Conservation (phyloP, 139 green algal genomes). For the Chlorella sp. region DNA sequence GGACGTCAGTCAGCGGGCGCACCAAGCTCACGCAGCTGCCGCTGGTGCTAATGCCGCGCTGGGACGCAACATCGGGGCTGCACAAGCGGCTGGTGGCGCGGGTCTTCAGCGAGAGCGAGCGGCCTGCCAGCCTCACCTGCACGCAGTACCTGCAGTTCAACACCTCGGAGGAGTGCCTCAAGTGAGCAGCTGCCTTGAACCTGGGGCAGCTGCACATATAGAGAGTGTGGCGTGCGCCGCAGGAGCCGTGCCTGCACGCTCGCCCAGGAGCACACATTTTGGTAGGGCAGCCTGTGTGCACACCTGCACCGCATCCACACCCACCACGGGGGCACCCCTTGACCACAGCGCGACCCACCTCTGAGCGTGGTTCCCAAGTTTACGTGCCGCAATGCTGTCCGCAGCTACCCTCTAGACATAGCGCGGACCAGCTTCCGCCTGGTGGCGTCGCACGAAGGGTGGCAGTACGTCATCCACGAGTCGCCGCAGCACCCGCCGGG, state of each 20-base stretch:
- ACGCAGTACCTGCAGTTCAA: neutral
- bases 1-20: too few relatives aligned
- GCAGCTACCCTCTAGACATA: neutral
- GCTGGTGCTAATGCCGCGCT: neutral
- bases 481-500: neutral
- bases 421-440: neutral
- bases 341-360: too few relatives aligned
- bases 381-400: too few relatives aligned
- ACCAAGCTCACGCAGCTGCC: neutral
- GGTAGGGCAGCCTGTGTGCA: too few relatives aligned
- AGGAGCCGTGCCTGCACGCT: too few relatives aligned
- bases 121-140: neutral
- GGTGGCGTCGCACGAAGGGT: neutral
- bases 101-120: neutral
- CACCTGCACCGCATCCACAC: too few relatives aligned
- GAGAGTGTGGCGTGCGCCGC: too few relatives aligned
- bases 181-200: too few relatives aligned
- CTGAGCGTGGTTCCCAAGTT: too few relatives aligned
- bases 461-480: neutral
- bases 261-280: too few relatives aligned
- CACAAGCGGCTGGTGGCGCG: neutral
- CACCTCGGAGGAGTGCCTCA: neutral
- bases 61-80: neutral
- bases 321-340: too few relatives aligned
- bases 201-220: too few relatives aligned